Percentiles rank a stretch among this genome's conserved stretches.
Evolutionary conservation across 192 early-diverging fungal species (phyloP).

Genomic region (Phycomyces blakesleeanus): DNA sequence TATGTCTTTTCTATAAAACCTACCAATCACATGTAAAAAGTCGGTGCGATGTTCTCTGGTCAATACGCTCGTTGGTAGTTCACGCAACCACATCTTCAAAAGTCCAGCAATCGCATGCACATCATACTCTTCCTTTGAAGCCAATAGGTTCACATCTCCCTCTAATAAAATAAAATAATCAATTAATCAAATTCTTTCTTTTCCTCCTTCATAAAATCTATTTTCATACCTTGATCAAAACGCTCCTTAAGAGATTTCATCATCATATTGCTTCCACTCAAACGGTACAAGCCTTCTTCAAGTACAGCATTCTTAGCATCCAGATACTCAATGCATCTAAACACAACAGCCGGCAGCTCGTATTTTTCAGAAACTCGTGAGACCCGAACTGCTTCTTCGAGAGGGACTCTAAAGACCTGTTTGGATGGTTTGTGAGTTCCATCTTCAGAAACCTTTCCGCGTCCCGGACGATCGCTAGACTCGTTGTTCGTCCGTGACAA

Average conservation of each 20-base stretch:
- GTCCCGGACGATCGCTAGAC: slow-evolving; percentile 14
- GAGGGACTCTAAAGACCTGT: slow-evolving; percentile 79
- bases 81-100: slow-evolving; percentile 88
- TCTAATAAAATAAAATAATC: slow-evolving; percentile 41
- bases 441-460: slow-evolving; percentile 6
- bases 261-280: slow-evolving; percentile 72
- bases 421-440: slow-evolving; percentile 17
- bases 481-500: slow-evolving; percentile 21
- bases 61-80: slow-evolving; percentile 83
- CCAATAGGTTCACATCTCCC: slow-evolving; percentile 70
- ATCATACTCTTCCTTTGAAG: slow-evolving; percentile 68
- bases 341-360: slow-evolving; percentile 87
- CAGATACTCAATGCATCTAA: slow-evolving; percentile 93
- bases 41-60: slow-evolving; percentile 82
- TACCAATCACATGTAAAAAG: slow-evolving; percentile 80
- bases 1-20: neutral
- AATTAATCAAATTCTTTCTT: no score
- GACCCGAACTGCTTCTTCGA: slow-evolving; percentile 74
- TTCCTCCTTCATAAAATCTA: no score
- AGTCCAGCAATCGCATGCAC: slow-evolving; percentile 92
- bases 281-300: slow-evolving; percentile 95
- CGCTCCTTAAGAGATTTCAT: slow-evolving; percentile 74
- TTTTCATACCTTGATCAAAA: slow-evolving; percentile 61
- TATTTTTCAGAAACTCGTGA: slow-evolving; percentile 72
- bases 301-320: slow-evolving; percentile 83